Evolutionary conservation across 208 protist species (phyloP).

Genomic region (Trypanosoma caninum): DNA sequence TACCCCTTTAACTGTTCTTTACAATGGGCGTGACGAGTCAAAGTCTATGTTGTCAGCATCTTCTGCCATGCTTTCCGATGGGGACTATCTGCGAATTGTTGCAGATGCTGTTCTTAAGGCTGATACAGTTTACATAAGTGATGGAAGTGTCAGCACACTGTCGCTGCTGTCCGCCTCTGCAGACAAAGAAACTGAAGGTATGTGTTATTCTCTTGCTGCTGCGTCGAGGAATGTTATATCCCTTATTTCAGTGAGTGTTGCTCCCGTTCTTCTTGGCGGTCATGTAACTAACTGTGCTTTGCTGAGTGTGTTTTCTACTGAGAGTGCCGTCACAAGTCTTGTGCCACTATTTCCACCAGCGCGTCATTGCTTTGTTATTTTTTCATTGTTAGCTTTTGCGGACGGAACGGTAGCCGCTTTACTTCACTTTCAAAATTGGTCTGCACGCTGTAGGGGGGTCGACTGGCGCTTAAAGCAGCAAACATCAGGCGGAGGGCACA

Average conservation of each 20-base stretch:
- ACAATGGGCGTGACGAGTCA: neutral
- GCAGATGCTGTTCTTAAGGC: conserved; percentile 6
- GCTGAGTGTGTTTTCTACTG: conserved; percentile 2
- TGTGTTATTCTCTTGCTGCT: conserved; percentile 9
- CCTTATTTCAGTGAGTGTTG: neutral
- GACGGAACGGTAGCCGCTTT: conserved; percentile 11
- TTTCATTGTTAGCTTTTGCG: neutral
- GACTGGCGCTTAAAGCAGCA: no score
- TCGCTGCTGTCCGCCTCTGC: neutral
- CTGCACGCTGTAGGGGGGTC: no score
- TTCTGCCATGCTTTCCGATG: neutral
- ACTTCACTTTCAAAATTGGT: conserved; percentile 19
- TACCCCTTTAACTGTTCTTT: conserved; percentile 10
- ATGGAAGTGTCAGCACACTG: conserved; percentile 1
- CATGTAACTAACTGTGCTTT: conserved; percentile 1
- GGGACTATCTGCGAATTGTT: conserved; percentile 12
- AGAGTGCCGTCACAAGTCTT: conserved; percentile 5
- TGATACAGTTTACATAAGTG: conserved; percentile 5
- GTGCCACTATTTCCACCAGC: conserved; percentile 2
- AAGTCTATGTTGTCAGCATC: neutral
- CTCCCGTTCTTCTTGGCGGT: conserved; percentile 10
- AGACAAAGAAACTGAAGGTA: conserved; percentile 1
- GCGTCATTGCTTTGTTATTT: neutral
- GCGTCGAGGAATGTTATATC: conserved; percentile 2
- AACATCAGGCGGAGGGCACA: no score